phyloP scores from a whole-genome alignment of 805 yeast genomes.

The Lachancea meyersii region DNA sequence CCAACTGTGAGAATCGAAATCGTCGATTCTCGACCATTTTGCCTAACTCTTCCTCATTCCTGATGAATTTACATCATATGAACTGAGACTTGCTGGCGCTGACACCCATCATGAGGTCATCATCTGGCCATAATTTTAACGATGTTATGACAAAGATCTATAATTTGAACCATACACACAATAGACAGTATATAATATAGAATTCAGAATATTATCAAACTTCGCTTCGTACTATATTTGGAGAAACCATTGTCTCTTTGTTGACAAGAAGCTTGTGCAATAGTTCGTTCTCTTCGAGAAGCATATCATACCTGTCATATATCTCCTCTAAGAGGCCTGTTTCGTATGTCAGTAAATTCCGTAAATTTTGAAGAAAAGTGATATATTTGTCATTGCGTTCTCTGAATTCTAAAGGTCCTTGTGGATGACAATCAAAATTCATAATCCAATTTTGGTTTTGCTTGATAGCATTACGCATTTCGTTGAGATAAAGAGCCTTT shows the following conservation, averaged over 20 bases:
- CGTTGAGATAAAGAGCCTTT: neutral
- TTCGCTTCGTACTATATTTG: neutral
- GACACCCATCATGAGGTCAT: neutral
- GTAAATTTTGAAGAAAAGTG: neutral
- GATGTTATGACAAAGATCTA: slow-evolving; percentile 4
- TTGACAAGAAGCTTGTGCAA: neutral
- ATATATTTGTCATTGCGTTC: neutral
- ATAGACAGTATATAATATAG: neutral
- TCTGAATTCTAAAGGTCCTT: neutral
- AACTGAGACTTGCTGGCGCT: neutral
- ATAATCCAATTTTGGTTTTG: neutral
- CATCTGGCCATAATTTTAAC: neutral
- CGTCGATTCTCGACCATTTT: neutral
- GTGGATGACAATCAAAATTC: neutral
- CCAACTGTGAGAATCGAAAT: neutral
- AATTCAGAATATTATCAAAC: neutral
- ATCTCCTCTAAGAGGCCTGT: slow-evolving; percentile 5
- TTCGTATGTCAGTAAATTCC: slow-evolving; percentile 1
- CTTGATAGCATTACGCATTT: neutral
- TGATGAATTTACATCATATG: too few species aligned
- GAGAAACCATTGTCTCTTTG: neutral
- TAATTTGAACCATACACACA: slow-evolving; percentile 1
- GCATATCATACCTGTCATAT: neutral
- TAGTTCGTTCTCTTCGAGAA: neutral
- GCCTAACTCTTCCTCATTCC: neutral